These are phyloP conservation scores for Singerocomus rubriflavus DNA, from an alignment of 1,284 basidiomycete genomes.

Conservation along the genomic window DNA sequence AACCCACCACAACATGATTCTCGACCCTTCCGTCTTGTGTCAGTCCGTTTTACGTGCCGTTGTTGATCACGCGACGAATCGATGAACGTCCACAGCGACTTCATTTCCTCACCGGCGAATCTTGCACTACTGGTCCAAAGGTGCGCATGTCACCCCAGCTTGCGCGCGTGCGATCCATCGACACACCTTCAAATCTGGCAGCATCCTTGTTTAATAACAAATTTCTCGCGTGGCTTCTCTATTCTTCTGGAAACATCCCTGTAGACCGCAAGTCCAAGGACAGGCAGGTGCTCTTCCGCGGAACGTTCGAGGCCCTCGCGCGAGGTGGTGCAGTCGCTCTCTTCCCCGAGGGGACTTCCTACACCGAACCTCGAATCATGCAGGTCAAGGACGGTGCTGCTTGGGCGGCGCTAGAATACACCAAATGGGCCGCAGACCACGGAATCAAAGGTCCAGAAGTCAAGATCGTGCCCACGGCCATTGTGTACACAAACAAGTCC, in stretches of 20 bases:
- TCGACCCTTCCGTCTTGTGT: slow-evolving; percentile 82
- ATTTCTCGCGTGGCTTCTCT: slow-evolving; percentile 69
- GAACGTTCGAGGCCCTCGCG: slow-evolving; percentile 84
- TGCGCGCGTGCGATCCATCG: slow-evolving; percentile 8
- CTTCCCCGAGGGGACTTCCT: slow-evolving; percentile 92
- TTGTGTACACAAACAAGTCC: slow-evolving; percentile 93
- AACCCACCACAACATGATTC: slow-evolving; percentile 91
- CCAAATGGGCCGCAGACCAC: slow-evolving; percentile 67
- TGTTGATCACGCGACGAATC: slow-evolving; percentile 16
- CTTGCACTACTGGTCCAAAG: slow-evolving; percentile 94
- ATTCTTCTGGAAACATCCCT: slow-evolving; percentile 90
- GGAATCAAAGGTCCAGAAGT: slow-evolving; percentile 38
- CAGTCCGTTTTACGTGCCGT: slow-evolving; percentile 33
- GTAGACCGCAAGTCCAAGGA: slow-evolving; percentile 93
- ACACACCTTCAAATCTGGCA: slow-evolving; percentile 32
- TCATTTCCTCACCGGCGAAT: slow-evolving; percentile 76
- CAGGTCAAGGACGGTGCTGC: slow-evolving; percentile 95
- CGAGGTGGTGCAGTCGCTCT: slow-evolving; percentile 81
- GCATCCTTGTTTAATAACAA: slow-evolving; percentile 79
- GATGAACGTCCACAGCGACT: slow-evolving; percentile 47
- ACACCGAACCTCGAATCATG: slow-evolving; percentile 89
- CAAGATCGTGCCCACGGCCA: slow-evolving; percentile 77
- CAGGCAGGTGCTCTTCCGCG: slow-evolving; percentile 84
- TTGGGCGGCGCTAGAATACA: slow-evolving; percentile 93
- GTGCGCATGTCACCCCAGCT: slow-evolving; percentile 33